Conservation (phyloP, 345 rosid genomes). For the Hirschfeldia incana region DNA sequence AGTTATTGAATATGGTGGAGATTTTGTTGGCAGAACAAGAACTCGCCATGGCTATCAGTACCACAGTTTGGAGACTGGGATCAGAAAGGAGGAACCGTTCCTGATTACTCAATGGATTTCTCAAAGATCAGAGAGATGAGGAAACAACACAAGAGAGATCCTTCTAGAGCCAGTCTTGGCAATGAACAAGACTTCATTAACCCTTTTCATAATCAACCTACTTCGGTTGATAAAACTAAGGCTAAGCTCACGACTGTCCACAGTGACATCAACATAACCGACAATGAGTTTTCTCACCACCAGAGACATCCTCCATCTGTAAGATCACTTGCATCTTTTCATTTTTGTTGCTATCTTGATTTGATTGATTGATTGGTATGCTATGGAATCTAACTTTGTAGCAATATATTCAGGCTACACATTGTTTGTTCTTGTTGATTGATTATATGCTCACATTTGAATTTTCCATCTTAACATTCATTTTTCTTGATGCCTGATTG, state of each 20-base stretch:
- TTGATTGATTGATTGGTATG: neutral
- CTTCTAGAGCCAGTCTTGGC: slow-evolving; percentile 88
- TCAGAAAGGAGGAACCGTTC: slow-evolving; percentile 68
- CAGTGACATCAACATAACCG: slow-evolving; percentile 39
- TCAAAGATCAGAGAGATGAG: slow-evolving; percentile 90
- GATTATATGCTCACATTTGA: neutral
- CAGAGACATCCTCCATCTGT: slow-evolving; percentile 50
- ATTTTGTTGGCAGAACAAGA: slow-evolving; percentile 48
- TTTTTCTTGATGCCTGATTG: neutral
- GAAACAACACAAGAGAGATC: slow-evolving; percentile 89
- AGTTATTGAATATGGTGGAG: neutral
- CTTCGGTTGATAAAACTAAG: slow-evolving; percentile 16
- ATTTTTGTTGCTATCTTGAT: neutral
- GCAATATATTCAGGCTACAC: neutral
- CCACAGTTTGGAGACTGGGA: slow-evolving; percentile 99
- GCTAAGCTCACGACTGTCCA: slow-evolving; percentile 37
- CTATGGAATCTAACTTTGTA: neutral
- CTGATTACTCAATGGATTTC: slow-evolving; percentile 91
- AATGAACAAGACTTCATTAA: slow-evolving; percentile 79
- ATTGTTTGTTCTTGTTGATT: neutral
- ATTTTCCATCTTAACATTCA: slow-evolving; percentile 7
- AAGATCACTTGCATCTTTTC: slow-evolving; percentile 39
- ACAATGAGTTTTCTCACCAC: slow-evolving; percentile 43
- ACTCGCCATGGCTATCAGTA: slow-evolving; percentile 87
- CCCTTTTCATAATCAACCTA: slow-evolving; percentile 49